Evolutionary conservation across 2,329 filamentous ascomycete species (phyloP), one percentile per base, ranked within the genome.

Genomic region (Intubia oerlemansii): DNA sequence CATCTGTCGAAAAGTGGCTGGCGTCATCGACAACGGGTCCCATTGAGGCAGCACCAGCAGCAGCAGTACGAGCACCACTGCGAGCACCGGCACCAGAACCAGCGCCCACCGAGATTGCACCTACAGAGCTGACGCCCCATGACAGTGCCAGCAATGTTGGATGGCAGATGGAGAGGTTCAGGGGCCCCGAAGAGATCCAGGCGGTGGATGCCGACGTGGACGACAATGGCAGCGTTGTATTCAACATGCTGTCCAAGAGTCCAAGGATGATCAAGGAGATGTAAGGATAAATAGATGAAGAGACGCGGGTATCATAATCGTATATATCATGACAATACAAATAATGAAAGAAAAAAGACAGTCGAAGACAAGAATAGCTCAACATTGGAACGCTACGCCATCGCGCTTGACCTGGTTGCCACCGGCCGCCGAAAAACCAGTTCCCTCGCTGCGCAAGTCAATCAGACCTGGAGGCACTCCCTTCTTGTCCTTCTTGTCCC

Each of bases 401-500:
- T 63, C 54, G 47, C 73, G 88, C 50, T 77, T 76, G 11, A 90
- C 81, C 41, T 78, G 66, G 43, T 76, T 91, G 29, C 66, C 65
- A 3, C 88, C 85, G n/a, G 75, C 73, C 5, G 80, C 77, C 5
- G 85, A 84, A 49, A 92, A 95, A 0, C 85, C 85, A 0, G 85
- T 95, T 1, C 85, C 85, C 41, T 93, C 85, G 20, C 74, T 79
- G 39, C 66, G 71, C 27, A 95, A 63, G 43, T 77, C 68, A 4
- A 93, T 72, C 19, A 93, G 45, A 0, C 84, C 84, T 0, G 72
- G 66, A 34, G 59, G 67, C 20, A 75, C 44, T 32, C 49, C 49
- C 15, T 52, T 52, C 10, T 51, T 57, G 17, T 23, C 19, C 6
- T 30, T 28, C 15, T 60, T 49, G 30, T 52, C 51, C 26, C 51